Evolutionary conservation across 805 yeast species (phyloP), one percentile per base, ranked within the genome.

Genomic region (Myxozyma melibiosi): DNA sequence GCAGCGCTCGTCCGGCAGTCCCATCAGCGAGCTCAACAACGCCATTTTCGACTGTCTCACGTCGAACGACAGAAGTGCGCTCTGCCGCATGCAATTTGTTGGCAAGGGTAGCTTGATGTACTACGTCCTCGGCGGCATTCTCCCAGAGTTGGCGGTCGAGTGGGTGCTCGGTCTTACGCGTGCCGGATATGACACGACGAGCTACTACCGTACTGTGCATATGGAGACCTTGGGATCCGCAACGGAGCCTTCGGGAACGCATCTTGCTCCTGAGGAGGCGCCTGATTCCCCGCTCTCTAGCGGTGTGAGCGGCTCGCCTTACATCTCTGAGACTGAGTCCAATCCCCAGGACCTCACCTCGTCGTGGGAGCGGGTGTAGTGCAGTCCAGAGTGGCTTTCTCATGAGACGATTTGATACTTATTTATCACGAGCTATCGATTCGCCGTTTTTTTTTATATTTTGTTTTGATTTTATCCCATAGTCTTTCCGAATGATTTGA

Each of bases 351-450:
- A 60, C 44, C 34, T 60, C 27, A 24, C 63, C 0, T 53, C 58
- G 22, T 58, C 63, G 20, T 60, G 64, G 64, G 64, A 60, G 35
- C 55, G 64, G 9, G 64, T 60, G n/a, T 59, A 34, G 34, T 6
- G 16, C 16, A 20, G 20, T 22, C 14, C 7, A 6, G 6, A 3
- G n/a, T 20, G 25, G 20, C 20, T 9, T 9, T 18, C 43, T 27
- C 7, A 16, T 7, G 27, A 3, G n/a, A n/a, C n/a, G n/a, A n/a
- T n/a, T n/a, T n/a, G n/a, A n/a, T n/a, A n/a, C 11, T 4, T 39
- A 9, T n/a, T n/a, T n/a, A n/a, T n/a, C n/a, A n/a, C n/a, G 4
- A 3, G 3, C 8, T 20, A 22, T 20, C 24, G n/a, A 22, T 3
- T 35, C 16, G 6, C 13, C 18, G 13, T 35, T n/a, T 35, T 11